phyloP scores from a whole-genome alignment of 1,284 basidiomycete species.

The Naganishia cerealis region DNA sequence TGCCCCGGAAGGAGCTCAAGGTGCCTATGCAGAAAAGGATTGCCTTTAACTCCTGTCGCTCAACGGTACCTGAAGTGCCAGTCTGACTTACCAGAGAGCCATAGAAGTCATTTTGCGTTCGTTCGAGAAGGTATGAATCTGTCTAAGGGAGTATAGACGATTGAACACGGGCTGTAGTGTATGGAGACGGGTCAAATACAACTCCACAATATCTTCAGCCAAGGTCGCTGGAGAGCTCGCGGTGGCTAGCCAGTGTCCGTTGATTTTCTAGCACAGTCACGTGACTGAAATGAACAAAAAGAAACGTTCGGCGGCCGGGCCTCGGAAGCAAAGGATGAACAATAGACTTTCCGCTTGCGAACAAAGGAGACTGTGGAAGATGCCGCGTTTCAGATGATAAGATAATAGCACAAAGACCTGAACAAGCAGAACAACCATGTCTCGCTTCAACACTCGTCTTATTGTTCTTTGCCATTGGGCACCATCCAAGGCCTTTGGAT shows the following conservation, averaged over 20 bases:
- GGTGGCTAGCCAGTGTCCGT: neutral
- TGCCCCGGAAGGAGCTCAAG: constrained; percentile 33
- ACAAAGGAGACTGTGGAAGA: neutral
- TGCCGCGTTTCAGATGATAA: constrained; percentile 3
- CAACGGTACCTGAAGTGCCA: neutral
- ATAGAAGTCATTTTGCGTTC: constrained; percentile 27
- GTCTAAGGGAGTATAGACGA: neutral
- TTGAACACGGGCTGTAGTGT: neutral
- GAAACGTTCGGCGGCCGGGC: constrained; percentile 6
- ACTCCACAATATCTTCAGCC: neutral
- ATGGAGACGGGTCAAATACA: too few relatives aligned
- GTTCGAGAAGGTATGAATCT: neutral
- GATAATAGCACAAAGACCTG: constrained; percentile 1
- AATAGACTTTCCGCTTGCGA: too few relatives aligned
- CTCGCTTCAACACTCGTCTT: neutral
- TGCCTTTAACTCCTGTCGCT: neutral
- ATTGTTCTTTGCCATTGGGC: constrained; percentile 3
- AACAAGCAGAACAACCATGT: neutral
- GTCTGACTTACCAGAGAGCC: constrained; percentile 28
- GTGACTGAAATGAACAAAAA: neutral
- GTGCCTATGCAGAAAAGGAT: constrained; percentile 24
- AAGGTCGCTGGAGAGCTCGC: neutral
- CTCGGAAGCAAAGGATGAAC: neutral
- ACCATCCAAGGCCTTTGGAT: neutral
- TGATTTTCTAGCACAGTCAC: constrained; percentile 22